These are phyloP conservation scores for Cupressus sempervirens DNA, from an alignment of 75 land plant species.

Conservation along the genomic window DNA sequence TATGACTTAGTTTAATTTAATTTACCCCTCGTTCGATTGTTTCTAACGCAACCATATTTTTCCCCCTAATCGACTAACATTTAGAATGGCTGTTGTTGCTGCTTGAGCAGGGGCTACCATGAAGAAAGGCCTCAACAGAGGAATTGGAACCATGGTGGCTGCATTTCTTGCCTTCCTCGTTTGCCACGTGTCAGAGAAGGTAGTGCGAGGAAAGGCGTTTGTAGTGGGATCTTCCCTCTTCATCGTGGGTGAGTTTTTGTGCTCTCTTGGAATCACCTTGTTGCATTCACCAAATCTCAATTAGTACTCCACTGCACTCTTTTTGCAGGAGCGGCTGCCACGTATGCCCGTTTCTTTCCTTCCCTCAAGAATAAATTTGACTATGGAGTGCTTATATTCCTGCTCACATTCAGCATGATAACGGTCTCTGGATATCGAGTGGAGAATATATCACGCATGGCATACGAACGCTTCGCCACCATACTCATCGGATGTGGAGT, in stretches of 20 bases:
- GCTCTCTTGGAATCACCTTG: background rate
- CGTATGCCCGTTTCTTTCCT: conserved; percentile 67
- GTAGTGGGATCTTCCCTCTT: conserved; percentile 58
- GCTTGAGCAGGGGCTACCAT: conserved; percentile 54
- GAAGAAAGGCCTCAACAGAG: conserved; percentile 66
- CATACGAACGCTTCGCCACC: conserved; percentile 39
- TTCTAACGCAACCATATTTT: background rate
- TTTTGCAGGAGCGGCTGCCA: conserved; percentile 45
- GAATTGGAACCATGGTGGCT: conserved; percentile 57
- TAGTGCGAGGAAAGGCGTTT: conserved; percentile 34
- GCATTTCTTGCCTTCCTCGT: conserved; percentile 45
- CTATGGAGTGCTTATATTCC: conserved; percentile 65
- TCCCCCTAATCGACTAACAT: background rate
- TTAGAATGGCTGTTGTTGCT: background rate
- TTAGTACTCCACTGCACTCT: background rate
- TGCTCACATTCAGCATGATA: conserved; percentile 65
- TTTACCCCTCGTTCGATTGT: too few species aligned
- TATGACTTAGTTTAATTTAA: conserved; percentile 7
- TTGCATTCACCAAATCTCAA: background rate
- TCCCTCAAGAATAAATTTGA: conserved; percentile 64
- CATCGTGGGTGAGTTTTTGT: conserved; percentile 27
- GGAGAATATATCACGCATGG: conserved; percentile 35
- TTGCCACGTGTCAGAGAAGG: conserved; percentile 30
- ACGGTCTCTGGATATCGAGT: conserved; percentile 51
- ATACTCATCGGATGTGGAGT: conserved; percentile 62